Evolutionary conservation across 768 basidiomycete species (phyloP), one percentile per base, ranked within the genome.

Genomic region (Amanita thiersii): DNA sequence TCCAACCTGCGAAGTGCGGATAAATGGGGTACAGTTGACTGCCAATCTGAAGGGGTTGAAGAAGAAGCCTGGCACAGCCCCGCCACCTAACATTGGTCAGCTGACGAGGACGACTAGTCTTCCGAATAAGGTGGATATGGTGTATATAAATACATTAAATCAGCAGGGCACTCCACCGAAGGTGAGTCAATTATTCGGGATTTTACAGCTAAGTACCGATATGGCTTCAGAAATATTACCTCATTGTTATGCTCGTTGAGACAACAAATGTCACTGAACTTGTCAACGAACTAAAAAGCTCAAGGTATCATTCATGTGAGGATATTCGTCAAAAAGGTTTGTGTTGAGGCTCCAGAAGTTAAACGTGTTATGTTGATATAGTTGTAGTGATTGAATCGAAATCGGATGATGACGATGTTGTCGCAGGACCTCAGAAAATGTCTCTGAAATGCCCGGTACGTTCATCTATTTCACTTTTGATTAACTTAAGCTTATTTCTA

Each of bases 21-120:
- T 93, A 28, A 94, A 96, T 59, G 70, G 64, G 41, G 66, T 66
- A 2, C 69, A 76, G 40, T 63, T 94, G 21, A 65, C 66, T 14
- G 87, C 82, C 26, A 92, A 83, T 57, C 59, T 91, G 48, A 90
- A 90, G 58, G 92, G 92, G 3, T 63, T 94, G 56, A 96, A 96
- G 72, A 96, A 96, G 69, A 92, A 87, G 52, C 85, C 89, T 20
- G 91, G 91, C 2, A 93, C 88, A 31, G 87, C 90, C 1, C 89
- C 91, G n/a, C 91, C 91, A 4, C 81, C 89, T 1, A 83, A 91
- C 56, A 50, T 75, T 24, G 62, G 64, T 28, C 64, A 67, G 49
- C 64, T 66, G 45, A 58, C 68, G 5, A 62, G 69, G 40, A 47
- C 63, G 9, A 64, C 52, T 36, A 62, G 60, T 6, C 56, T 65